Evolutionary conservation across 75 land plant genomes (phyloP), one percentile per base, ranked within the genome.

Genomic region (Sequoiadendron giganteum): DNA sequence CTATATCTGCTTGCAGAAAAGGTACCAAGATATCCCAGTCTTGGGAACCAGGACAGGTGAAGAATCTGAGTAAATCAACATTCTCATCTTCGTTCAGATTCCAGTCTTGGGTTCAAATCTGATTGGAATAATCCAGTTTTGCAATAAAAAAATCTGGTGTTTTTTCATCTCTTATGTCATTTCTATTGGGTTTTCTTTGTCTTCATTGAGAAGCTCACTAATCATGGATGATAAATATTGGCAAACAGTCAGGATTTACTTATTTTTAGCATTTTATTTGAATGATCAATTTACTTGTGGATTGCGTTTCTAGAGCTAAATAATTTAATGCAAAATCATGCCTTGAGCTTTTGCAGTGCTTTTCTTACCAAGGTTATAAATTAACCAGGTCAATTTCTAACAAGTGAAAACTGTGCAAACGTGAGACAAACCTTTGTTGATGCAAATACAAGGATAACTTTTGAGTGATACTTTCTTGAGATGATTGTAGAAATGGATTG

Each of bases 1-100:
- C 49, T 25, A 7, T 6, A 28, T 81, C 30, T 81, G 84, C 30
- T 81, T 45, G 84, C 84, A 81, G 84, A 81, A 81, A 81, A 81
- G 49, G 13, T 81, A 45, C 49, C 84, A 81, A 52, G 84, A 81
- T 81, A 81, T 81, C 10, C 49, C 84, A 45, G 32, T 28, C 49
- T 81, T 81, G 84, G 84, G 84, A 28, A 43, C 52, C 13, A 42
- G 84, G 49, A 45, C 49, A 18, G 49, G 49, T 43, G 84, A 81
- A 81, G 84, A 81, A 42, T 58, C 65, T 58, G 70, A 65, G 70
- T 78, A 78, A 39, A 42, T 38, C n/a, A 25, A 25, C 28, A 45
- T 28, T 45, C 47, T 81, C n/a, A 81, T 42, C 49, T 81, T 81
- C n/a, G 25, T 25, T 81, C 25, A 25, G n/a, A 45, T 81, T 11